Base-by-base conservation (phyloP, 1,284 basidiomycete species). In the Tilletia caries region DNA sequence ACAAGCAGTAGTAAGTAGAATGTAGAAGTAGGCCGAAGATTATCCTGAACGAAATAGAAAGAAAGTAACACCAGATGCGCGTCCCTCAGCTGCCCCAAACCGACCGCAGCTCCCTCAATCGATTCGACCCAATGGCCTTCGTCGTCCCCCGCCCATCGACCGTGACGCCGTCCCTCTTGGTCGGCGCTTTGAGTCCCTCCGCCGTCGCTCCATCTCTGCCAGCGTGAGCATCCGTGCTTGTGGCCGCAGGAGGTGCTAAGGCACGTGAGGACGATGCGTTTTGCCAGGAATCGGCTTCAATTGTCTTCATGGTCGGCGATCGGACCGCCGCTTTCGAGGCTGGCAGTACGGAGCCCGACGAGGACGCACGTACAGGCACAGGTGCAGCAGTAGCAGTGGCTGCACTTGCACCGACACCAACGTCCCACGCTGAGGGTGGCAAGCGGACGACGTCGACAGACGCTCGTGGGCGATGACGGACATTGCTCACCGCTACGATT, bases 101-200 rank as follows among this genome's bases (percentile, higher is more conserved):
- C 20, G 75, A 75, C 44, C 76, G 66, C 20, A 79, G 68, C 18
- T 74, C 75, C 41, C 73, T 74, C 18, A 78, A 37, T 68, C 74
- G 77, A 43, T 65, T 71, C 66, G 73, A 68, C 18, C 76, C 76
- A 18, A 78, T 78, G 15, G 76, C 73, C 64, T 76, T 76, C n/a
- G 76, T 78, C 13, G 76, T 78, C n/a, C 76, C 76, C n/a, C 76
- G 46, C 5, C 76, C 73, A 58, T 71, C 71, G 68, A 78, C 73
- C 69, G 74, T 75, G 68, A 71, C 43, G 68, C 72, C 67, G 8
- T 58, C 48, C 44, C 29, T 37, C 43, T 15, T 23, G 1, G 23
- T 29, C 4, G 52, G 52, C 6, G 29, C 23, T 29, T 54, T 23
- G n/a, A 54, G 15, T 1, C 37, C 37, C 15, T 41, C 37, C 37